Conservation (phyloP, 2,329 filamentous ascomycete genomes). For the Penicillium sp. region DNA sequence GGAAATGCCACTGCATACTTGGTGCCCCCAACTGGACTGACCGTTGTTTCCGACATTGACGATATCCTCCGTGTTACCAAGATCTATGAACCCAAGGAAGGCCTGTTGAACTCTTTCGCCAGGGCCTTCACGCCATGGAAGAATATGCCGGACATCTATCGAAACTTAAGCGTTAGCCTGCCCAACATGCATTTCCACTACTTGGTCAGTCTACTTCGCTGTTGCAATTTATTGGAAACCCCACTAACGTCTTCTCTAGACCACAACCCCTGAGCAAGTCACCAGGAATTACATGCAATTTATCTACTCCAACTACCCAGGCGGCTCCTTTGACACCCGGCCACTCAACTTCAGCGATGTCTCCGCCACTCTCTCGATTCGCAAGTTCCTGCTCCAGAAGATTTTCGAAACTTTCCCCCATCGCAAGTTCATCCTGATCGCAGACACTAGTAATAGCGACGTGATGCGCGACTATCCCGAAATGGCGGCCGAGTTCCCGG, state of each 20-base stretch:
- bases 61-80: conserved; percentile 82
- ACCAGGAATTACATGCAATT: conserved; percentile 78
- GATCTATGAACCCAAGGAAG: conserved; percentile 77
- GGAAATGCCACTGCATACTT: conserved; percentile 68
- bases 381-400: conserved; percentile 71
- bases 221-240: background rate
- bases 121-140: conserved; percentile 73
- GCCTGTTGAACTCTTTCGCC: conserved; percentile 77
- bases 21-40: conserved; percentile 72
- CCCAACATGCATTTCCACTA: conserved; percentile 10
- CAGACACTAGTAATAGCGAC: conserved; percentile 77
- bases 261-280: conserved; percentile 78
- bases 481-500: conserved; percentile 69
- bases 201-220: background rate
- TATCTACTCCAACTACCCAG: conserved; percentile 78
- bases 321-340: conserved; percentile 77
- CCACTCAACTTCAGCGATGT: conserved; percentile 82
- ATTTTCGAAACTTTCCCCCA: conserved; percentile 76
- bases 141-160: conserved; percentile 81
- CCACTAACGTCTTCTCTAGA: conserved; percentile 55
- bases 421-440: conserved; percentile 76
- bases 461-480: conserved; percentile 69
- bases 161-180: conserved; percentile 69
- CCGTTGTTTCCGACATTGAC: conserved; percentile 78
- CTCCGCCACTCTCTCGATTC: conserved; percentile 72